These are phyloP conservation scores for Phytophthora sansomeana DNA, from an alignment of 352 stramenopile genomes.

Conservation along the genomic window DNA sequence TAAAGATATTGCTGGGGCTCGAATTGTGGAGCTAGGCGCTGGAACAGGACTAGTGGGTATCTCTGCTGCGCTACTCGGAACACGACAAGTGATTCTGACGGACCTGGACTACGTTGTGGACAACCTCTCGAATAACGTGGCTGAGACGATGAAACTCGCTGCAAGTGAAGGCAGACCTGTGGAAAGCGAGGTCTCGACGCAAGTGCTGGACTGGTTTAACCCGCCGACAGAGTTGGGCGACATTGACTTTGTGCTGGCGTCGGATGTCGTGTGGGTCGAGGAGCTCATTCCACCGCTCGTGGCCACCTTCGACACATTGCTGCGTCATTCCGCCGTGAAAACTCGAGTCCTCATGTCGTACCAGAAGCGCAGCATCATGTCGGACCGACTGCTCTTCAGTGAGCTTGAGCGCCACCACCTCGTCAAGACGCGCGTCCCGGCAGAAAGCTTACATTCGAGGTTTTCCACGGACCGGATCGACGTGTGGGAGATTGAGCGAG, in stretches of 20 bases:
- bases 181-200: conserved; percentile 25
- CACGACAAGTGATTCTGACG: conserved; percentile 78
- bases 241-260: conserved; percentile 87
- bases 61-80: conserved; percentile 79
- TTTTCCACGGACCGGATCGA: conserved; percentile 56
- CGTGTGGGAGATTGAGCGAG: conserved; percentile 52
- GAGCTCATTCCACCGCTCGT: conserved; percentile 89
- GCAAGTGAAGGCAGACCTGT: conserved; percentile 3
- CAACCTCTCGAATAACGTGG: conserved; percentile 74
- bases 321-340: conserved; percentile 42
- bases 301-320: conserved; percentile 63
- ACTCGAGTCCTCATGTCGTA: conserved; percentile 75
- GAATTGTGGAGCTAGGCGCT: conserved; percentile 85
- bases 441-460: conserved; percentile 44
- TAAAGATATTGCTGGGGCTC: conserved; percentile 38
- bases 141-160: conserved; percentile 46
- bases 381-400: conserved; percentile 65
- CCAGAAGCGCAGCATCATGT: conserved; percentile 69
- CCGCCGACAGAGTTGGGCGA: conserved; percentile 57
- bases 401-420: conserved; percentile 51
- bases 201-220: conserved; percentile 78
- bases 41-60: conserved; percentile 90
- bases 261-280: conserved; percentile 93
- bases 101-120: conserved; percentile 90
- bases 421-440: conserved; percentile 36